Evolutionary conservation across 176 grass and related monocot genomes (phyloP).

Genomic region (Eremochloa ophiuroides): DNA sequence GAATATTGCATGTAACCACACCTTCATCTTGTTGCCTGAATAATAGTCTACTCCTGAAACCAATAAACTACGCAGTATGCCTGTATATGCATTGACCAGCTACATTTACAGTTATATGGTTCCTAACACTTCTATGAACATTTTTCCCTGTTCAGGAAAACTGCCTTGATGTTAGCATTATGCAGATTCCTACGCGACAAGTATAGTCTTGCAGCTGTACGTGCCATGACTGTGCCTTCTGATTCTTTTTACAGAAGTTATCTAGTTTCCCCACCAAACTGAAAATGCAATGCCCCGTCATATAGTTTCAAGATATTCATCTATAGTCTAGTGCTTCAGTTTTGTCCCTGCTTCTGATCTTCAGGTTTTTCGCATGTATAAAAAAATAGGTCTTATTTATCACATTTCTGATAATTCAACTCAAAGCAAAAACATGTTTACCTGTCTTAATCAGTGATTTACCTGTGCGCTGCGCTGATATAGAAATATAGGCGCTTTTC

Average conservation of each 20-base stretch:
- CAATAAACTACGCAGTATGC: not conserved
- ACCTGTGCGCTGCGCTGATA: not conserved
- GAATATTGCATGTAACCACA: not conserved
- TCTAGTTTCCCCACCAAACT: not conserved
- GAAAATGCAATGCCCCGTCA: not conserved
- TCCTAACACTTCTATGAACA: not conserved
- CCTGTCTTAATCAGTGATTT: not conserved
- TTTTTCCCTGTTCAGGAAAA: conserved; percentile 64
- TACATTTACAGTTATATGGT: not conserved
- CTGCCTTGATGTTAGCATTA: conserved; percentile 86
- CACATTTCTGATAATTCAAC: not conserved
- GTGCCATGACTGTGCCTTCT: conserved; percentile 10
- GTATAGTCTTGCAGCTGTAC: conserved; percentile 96
- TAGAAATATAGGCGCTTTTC: not conserved
- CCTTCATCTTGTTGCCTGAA: not conserved
- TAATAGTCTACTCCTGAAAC: not conserved
- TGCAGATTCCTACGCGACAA: conserved; percentile 76
- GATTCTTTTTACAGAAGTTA: not conserved
- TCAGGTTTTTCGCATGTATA: not conserved
- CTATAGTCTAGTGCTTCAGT: not conserved
- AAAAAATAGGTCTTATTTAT: not conserved
- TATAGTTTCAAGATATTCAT: not conserved
- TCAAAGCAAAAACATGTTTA: not conserved
- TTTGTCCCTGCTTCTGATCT: not conserved
- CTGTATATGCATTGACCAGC: not conserved